Evolutionary conservation across 345 rosid species (phyloP), one percentile per base, ranked within the genome.

Genomic region (Ricinus communis): DNA sequence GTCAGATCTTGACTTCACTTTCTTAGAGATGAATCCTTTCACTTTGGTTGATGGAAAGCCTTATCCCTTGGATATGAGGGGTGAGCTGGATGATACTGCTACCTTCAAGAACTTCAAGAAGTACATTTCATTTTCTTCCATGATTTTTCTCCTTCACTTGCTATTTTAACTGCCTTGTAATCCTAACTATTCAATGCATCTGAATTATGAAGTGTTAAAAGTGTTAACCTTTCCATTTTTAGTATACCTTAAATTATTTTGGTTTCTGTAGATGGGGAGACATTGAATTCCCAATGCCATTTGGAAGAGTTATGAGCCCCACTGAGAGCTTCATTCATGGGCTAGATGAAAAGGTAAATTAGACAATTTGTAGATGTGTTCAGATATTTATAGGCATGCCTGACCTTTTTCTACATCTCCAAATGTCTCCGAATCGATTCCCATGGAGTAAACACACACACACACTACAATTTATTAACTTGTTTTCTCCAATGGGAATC

Each of bases 11-110:
- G 99, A 95, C 86, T 92, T 95, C 84, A 92, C 97, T 51, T 92
- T 92, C 88, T 87, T 95, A 25, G 99, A 95, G 87, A 95, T 95
- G 99, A 92, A 95, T 79, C 99, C 99, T 54, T 95, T 95, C 76
- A 77, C 99, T 33, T 76, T 95, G 75, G 93, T 92, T 76, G 84
- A 90, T 63, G 91, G 93, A 73, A 95, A 87, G 85, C 99, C 98
- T 75, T 95, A 95, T 84, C 98, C 97, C 65, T 72, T 90, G 84
- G 99, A 95, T 78, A 92, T 92, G 97, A 90, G 99, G 82, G 97
- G 99, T 71, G 98, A 95, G 82, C 93, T 95, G 64, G 96, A 95
- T 67, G 98, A 92, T 81, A 95, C 98, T 67, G 98, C 99, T 75
- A 83, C 97, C 78, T 90, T 90, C 86, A 95, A 95, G 85, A 95